A percentile compares a stretch with the other conserved stretches of the same genome.
Evolutionary conservation across 2,329 filamentous ascomycete genomes (phyloP).

Genomic region (Fusarium bactridioides): DNA sequence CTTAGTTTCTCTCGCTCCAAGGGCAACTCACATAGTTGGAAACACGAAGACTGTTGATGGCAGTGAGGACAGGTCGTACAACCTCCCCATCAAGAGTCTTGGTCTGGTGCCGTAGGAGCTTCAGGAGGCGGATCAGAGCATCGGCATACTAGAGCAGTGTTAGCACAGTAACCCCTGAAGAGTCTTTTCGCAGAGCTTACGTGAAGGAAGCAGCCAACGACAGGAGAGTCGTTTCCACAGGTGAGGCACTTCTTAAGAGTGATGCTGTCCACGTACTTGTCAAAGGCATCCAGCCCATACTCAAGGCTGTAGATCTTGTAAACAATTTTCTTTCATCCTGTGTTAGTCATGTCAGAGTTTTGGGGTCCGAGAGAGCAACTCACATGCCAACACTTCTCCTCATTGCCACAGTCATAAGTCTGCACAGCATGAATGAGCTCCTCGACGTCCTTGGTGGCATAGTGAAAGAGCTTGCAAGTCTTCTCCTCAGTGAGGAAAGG

Average conservation of each 20-base stretch:
- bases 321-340: constrained; percentile 23
- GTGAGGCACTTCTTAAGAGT: constrained; percentile 38
- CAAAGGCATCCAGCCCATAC: constrained; percentile 40
- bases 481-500: constrained; percentile 30
- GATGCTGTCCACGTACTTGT: constrained; percentile 40
- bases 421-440: constrained; percentile 32
- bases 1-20: background rate
- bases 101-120: constrained; percentile 37
- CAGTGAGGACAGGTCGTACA: constrained; percentile 40
- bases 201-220: constrained; percentile 40
- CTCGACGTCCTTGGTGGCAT: constrained; percentile 37
- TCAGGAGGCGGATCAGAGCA: constrained; percentile 39
- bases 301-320: constrained; percentile 41
- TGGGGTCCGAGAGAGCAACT: background rate
- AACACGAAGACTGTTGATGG: constrained; percentile 42
- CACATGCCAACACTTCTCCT: constrained; percentile 39
- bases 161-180: background rate
- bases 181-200: constrained; percentile 12
- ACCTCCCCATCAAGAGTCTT: constrained; percentile 40
- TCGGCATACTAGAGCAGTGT: constrained; percentile 39
- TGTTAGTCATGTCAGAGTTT: constrained; percentile 7
- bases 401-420: constrained; percentile 23
- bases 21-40: constrained; percentile 37
- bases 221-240: constrained; percentile 35
- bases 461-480: constrained; percentile 37